These are phyloP conservation scores for Spizellomyces sp. DNA, from an alignment of 192 early-diverging fungal genomes.

Conservation along the genomic window DNA sequence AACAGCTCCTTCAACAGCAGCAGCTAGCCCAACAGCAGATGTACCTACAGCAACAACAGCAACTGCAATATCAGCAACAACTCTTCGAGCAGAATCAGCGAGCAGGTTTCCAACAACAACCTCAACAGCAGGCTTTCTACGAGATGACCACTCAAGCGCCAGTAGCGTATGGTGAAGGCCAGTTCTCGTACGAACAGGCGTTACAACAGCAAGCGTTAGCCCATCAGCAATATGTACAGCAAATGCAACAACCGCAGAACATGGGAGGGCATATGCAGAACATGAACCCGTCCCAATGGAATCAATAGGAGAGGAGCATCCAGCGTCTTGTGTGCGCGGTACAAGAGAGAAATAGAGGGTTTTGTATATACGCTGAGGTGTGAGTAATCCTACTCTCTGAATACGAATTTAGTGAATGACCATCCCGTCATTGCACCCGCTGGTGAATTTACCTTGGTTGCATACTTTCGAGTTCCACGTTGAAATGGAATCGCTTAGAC, in stretches of 20 bases:
- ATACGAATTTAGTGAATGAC: no score
- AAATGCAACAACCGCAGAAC: not conserved
- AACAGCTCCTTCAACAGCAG: conserved; percentile 46
- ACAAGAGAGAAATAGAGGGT: no score
- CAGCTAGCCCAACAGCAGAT: conserved; percentile 48
- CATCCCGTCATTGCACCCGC: no score
- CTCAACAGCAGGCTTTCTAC: conserved; percentile 34
- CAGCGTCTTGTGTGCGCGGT: no score
- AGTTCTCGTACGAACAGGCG: conserved; percentile 25
- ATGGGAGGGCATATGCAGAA: no score
- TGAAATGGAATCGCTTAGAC: no score
- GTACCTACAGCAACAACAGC: conserved; percentile 42
- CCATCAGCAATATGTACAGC: conserved; percentile 32
- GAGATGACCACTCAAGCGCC: conserved; percentile 24
- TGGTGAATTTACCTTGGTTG: no score
- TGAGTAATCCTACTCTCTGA: no score
- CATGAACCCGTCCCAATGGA: no score
- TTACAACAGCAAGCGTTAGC: conserved; percentile 31
- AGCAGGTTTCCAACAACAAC: conserved; percentile 36
- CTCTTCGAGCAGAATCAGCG: conserved; percentile 35
- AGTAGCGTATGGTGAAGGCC: not conserved
- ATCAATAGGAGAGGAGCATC: no score
- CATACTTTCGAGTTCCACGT: no score
- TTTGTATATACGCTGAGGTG: no score
- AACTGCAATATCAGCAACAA: conserved; percentile 31